These are phyloP conservation scores for Morella rubra DNA, from an alignment of 306 rosid genomes.

Conservation along the genomic window DNA sequence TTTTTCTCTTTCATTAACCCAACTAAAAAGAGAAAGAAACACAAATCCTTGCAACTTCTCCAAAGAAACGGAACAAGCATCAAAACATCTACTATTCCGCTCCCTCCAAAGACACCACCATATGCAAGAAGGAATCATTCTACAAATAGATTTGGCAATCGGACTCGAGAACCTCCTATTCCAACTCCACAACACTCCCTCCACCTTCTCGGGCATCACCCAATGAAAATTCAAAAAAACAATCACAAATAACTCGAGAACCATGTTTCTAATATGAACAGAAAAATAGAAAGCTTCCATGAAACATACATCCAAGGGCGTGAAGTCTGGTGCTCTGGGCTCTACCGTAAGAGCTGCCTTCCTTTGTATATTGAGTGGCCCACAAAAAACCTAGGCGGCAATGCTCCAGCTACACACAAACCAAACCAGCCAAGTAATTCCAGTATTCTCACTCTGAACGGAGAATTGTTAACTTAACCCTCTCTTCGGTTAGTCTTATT, in stretches of 20 bases:
- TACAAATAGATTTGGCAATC: no score
- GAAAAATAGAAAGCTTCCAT: neutral
- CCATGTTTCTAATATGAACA: conserved; percentile 5
- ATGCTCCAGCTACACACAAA: conserved; percentile 46
- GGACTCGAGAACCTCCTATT: no score
- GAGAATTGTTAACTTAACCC: conserved; percentile 15
- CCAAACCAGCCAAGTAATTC: conserved; percentile 25
- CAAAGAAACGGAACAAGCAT: no score
- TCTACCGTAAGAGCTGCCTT: conserved; percentile 86
- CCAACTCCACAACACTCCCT: no score
- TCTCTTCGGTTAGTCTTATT: neutral
- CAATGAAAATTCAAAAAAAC: no score
- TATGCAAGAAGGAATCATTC: no score
- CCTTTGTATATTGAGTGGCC: conserved; percentile 91
- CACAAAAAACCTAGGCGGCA: conserved; percentile 75
- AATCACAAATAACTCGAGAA: conserved; percentile 3
- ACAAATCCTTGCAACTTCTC: no score
- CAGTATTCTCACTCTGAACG: conserved; percentile 20
- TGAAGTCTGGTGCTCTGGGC: conserved; percentile 83
- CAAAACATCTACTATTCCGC: no score
- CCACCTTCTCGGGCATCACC: no score
- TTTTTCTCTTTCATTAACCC: no score
- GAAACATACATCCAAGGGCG: conserved; percentile 62
- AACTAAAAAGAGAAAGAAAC: no score
- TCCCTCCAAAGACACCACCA: no score